Percentiles rank a stretch among this genome's conserved stretches.
Conservation (phyloP, 2,329 filamentous ascomycete species). For the Pseudogymnoascus destructans region DNA sequence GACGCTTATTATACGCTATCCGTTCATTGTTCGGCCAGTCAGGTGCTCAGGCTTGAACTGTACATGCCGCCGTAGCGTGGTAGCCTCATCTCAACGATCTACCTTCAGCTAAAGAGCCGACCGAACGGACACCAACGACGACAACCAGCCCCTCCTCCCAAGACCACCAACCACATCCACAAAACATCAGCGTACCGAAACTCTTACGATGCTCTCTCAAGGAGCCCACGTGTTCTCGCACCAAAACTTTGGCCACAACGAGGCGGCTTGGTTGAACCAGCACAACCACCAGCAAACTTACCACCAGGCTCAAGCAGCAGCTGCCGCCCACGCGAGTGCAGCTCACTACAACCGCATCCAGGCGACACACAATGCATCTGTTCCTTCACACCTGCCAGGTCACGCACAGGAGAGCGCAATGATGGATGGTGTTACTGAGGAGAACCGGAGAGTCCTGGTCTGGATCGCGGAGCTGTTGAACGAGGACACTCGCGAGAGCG, state of each 20-base stretch:
- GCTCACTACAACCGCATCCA: slow-evolving; percentile 62
- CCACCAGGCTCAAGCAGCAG: slow-evolving; percentile 27
- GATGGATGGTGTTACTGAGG: slow-evolving; percentile 64
- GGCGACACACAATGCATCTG: slow-evolving; percentile 40
- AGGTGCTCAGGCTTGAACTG: slow-evolving; percentile 9
- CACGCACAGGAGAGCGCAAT: slow-evolving; percentile 44
- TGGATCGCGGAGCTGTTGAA: slow-evolving; percentile 89
- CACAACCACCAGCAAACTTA: slow-evolving; percentile 30
- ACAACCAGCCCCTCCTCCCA: neutral
- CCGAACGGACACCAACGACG: slow-evolving; percentile 2
- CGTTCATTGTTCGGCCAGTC: neutral
- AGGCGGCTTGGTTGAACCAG: slow-evolving; percentile 52
- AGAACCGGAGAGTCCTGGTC: slow-evolving; percentile 81
- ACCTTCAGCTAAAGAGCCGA: slow-evolving; percentile 7
- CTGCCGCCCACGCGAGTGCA: slow-evolving; percentile 23
- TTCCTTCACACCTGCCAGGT: slow-evolving; percentile 17
- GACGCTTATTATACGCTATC: slow-evolving; percentile 5
- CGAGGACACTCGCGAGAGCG: slow-evolving; percentile 74
- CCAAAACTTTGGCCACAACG: slow-evolving; percentile 37
- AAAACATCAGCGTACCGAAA: neutral
- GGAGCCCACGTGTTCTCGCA: slow-evolving; percentile 54
- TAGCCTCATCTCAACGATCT: slow-evolving; percentile 9
- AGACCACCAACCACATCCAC: neutral
- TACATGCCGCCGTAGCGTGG: neutral
- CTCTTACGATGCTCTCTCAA: slow-evolving; percentile 37